Base-by-base conservation (phyloP, 441 rosid genomes). In the Flueggea neowawraea region DNA sequence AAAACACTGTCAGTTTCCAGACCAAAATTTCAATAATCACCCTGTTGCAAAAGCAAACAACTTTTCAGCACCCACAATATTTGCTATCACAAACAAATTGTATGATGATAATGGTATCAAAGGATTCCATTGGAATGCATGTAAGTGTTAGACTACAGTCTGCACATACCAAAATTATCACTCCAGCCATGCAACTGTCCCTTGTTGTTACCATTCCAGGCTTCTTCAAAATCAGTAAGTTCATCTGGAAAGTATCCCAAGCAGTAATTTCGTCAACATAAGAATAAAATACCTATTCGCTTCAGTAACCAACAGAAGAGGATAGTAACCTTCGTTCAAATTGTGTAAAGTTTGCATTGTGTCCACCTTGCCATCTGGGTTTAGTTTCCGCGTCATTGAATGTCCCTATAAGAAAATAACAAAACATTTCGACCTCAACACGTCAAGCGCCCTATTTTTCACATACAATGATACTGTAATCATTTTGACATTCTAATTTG, bases 311-410 rank as follows among this genome's bases (percentile, higher is more conserved):
- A 22, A 16, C 36, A 12, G 43, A 32, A 12, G 36, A 55, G n/a
- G 41, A 31, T 15, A 71, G 73, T 57, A 49, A 91, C 98, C 97
- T 87, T 87, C 84, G 54, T 79, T 75, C 62, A 93, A 73, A 75
- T 93, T 90, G 77, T 90, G 96, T 31, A 93, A 72, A 52, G 86
- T 80, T 72, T 90, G 98, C 64, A 66, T 33, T n/a, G 90, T 75
- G 47, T 88, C 93, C 73, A 88, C 91, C 31, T 88, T 84, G 52
- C 98, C 97, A 64, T 77, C 84, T 4, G 89, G 66, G 65, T 76
- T 72, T 13, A 93, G 88, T 75, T 85, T 93, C 79, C 90, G 81
- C 28, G 82, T 80, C 51, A 90, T 75, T 2, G 98, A 84, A 73
- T 87, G 97, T 48, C 95, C 98, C 98, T 90, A 59, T 55, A 75